Evolutionary conservation across 192 early-diverging fungal species (phyloP).

Genomic region (Linderina pennispora): DNA sequence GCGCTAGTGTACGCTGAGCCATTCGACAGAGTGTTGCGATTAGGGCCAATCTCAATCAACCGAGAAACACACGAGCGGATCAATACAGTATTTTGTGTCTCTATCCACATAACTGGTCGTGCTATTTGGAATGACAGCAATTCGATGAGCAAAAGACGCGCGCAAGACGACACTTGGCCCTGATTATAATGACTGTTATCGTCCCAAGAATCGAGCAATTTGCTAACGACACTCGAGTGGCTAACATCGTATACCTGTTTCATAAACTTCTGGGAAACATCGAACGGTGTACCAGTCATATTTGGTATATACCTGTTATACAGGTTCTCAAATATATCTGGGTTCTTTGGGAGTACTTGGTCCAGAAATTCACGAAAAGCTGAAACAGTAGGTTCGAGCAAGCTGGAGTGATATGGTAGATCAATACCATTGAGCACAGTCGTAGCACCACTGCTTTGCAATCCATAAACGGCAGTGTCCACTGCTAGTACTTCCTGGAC

Average conservation of each 20-base stretch:
- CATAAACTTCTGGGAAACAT: constrained; percentile 67
- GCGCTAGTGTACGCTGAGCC: constrained; percentile 63
- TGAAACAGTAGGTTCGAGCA: constrained; percentile 74
- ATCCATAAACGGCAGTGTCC: no score
- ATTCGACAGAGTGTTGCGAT: constrained; percentile 83
- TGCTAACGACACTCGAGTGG: no score
- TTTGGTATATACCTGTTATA: constrained; percentile 88
- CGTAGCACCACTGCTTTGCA: no score
- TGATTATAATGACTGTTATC: no score
- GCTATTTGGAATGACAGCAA: constrained; percentile 91
- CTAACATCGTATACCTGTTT: constrained; percentile 66
- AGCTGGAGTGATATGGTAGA: constrained; percentile 87
- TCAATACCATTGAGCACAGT: constrained; percentile 81
- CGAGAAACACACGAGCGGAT: constrained; percentile 69
- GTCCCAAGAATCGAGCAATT: no score
- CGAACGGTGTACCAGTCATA: constrained; percentile 87
- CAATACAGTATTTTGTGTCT: constrained; percentile 84
- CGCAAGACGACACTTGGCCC: no score
- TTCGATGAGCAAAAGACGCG: constrained; percentile 85
- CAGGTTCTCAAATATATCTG: no score
- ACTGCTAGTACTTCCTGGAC: no score
- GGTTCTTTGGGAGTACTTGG: no score
- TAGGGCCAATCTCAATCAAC: constrained; percentile 83
- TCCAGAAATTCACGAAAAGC: constrained; percentile 87
- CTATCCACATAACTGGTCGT: constrained; percentile 92